phyloP scores from a whole-genome alignment of 805 yeast genomes.

The Lipomyces kockii region DNA sequence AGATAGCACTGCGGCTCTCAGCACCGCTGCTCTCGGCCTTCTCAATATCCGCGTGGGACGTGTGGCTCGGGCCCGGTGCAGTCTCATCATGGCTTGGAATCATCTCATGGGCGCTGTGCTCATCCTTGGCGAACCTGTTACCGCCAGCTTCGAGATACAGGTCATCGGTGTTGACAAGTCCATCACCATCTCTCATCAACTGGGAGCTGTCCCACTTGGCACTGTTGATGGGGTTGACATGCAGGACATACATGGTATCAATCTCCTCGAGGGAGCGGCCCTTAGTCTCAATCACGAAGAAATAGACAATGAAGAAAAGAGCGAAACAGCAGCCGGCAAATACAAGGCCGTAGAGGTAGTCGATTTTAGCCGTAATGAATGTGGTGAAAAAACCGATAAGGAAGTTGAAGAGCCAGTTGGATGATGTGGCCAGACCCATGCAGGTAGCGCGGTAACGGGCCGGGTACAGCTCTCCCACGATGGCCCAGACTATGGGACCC shows the following conservation, averaged over 20 bases:
- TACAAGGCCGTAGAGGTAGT: slow-evolving; percentile 55
- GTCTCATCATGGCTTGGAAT: too few species aligned
- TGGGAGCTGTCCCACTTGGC: slow-evolving; percentile 8
- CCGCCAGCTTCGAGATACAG: not conserved
- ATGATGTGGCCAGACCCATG: slow-evolving; percentile 57
- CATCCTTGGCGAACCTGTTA: not conserved
- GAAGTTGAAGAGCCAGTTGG: slow-evolving; percentile 64
- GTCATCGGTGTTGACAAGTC: slow-evolving; percentile 4
- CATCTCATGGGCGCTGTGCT: too few species aligned
- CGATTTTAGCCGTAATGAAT: slow-evolving; percentile 58
- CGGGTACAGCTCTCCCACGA: slow-evolving; percentile 66
- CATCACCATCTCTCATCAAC: slow-evolving; percentile 7
- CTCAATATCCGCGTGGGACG: too few species aligned
- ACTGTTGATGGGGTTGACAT: slow-evolving; percentile 14
- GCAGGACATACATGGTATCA: slow-evolving; percentile 51
- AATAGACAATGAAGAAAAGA: slow-evolving; percentile 60
- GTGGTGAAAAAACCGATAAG: slow-evolving; percentile 62
- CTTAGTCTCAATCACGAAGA: slow-evolving; percentile 67
- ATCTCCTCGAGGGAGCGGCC: slow-evolving; percentile 63
- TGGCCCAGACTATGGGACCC: slow-evolving; percentile 82
- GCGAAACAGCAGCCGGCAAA: slow-evolving; percentile 56
- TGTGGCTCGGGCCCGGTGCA: too few species aligned
- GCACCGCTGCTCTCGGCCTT: too few species aligned
- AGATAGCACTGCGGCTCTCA: too few species aligned
- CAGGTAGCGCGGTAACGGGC: slow-evolving; percentile 66